Base-by-base conservation (phyloP, 2,329 filamentous ascomycete genomes). In the Neofusicoccum umdonicola region DNA sequence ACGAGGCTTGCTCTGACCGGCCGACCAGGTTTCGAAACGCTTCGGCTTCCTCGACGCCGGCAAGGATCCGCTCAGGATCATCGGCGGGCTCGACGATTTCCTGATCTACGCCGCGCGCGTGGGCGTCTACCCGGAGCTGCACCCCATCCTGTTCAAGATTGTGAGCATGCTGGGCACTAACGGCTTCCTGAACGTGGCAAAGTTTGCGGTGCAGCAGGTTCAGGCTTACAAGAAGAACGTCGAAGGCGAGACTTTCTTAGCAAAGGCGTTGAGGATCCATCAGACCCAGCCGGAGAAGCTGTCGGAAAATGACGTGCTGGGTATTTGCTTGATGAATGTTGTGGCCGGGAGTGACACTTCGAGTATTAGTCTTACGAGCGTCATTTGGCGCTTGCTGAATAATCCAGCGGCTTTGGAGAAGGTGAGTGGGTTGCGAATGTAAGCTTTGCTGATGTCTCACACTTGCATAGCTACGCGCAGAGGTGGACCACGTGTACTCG, bases 11-110 rank as follows among this genome's bases (percentile, higher is more conserved):
- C 27, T 31, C 27, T 31, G 27, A 31, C 27, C 27, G 27, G 27
- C 27, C 27, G 27, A 7, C 41, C 11, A 71, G 69, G 3, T 68
- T 71, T 0, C 76, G 79, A 67, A 83, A 81, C 41, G 56, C 4
- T 60, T 60, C 8, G 56, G 56, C 0, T 83, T 84, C 63, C 71
- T 85, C 0, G 80, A 84, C 27, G 62, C 68, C 7, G 82, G 81
- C 0, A 71, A 79, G 2, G 83, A 85, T 57, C 77, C 82, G 0
- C 75, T 77, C 4, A 77, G 76, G 0, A 71, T 82, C 0, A 82
- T 84, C 15, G 31, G 61, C 8, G 76, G 76, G 0, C 71, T 83
- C 13, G 73, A 81, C 60, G 66, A 68, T 0, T 66, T 76, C 3
- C 63, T 75, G 34, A 44, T 65, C 1, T 83, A 83, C 67, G 73